Evolutionary conservation across 148 eudicot genomes (phyloP).

Genomic region (Vaccinium macrocarpon): DNA sequence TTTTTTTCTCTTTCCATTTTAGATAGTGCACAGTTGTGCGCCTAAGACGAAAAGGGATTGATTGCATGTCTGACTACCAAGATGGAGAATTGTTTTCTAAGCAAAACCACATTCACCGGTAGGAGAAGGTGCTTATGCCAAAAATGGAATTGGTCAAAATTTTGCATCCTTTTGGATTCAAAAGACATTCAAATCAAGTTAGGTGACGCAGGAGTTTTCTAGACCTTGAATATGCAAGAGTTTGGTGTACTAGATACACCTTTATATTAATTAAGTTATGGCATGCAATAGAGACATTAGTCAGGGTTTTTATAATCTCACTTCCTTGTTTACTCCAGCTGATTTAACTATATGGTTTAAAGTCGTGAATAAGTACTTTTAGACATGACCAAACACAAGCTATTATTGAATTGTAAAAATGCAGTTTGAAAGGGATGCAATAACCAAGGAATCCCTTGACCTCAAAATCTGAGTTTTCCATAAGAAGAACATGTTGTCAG

Average conservation of each 20-base stretch:
- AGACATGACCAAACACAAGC: constrained; percentile 13
- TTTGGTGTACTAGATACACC: not conserved
- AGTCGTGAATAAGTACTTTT: constrained; percentile 4
- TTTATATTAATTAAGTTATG: not conserved
- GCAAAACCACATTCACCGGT: too few species aligned
- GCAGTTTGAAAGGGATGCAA: constrained; percentile 15
- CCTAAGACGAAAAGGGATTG: too few species aligned
- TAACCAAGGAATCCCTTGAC: constrained; percentile 20
- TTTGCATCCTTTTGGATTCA: not conserved
- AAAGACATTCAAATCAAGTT: not conserved
- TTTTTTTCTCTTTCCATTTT: too few species aligned
- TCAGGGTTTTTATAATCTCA: not conserved
- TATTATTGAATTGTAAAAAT: not conserved
- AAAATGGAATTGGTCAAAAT: too few species aligned
- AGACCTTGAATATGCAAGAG: not conserved
- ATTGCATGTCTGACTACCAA: too few species aligned
- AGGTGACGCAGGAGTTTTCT: too few species aligned
- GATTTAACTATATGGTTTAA: constrained; percentile 14
- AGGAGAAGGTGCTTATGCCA: too few species aligned
- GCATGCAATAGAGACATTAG: not conserved
- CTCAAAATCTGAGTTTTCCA: constrained; percentile 6
- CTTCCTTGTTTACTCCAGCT: constrained; percentile 2
- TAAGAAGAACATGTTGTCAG: constrained; percentile 4
- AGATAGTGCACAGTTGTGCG: too few species aligned
- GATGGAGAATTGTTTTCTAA: too few species aligned